Percentiles rank a stretch among this genome's conserved stretches.
Evolutionary conservation across 2,329 filamentous ascomycete genomes (phyloP).

Genomic region (Pyricularia pennisetigena): DNA sequence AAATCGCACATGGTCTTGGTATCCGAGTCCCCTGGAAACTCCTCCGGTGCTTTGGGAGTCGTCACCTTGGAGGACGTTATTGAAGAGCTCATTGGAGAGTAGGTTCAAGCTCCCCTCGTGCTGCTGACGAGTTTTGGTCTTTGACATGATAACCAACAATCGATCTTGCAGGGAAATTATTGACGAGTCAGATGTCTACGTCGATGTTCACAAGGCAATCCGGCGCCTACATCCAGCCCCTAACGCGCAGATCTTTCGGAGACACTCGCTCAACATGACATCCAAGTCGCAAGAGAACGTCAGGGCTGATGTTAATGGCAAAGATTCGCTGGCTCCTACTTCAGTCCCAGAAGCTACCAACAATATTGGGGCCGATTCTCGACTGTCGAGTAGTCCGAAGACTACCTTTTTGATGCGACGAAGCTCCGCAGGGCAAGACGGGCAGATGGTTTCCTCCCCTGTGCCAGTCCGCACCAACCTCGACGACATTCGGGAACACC

Average conservation of each 20-base stretch:
- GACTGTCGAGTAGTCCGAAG: conserved; percentile 35
- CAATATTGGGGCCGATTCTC: conserved; percentile 22
- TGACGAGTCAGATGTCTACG: conserved; percentile 95
- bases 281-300: conserved; percentile 13
- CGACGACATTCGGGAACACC: conserved; percentile 51
- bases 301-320: conserved; percentile 18
- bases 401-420: conserved; percentile 52
- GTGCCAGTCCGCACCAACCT: conserved; percentile 50
- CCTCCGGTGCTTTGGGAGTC: conserved; percentile 82
- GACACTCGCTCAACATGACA: conserved; percentile 18
- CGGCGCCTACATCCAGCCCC: conserved; percentile 79
- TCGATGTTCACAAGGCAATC: conserved; percentile 97
- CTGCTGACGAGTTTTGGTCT: not conserved
- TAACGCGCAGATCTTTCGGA: conserved; percentile 48
- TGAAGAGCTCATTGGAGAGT: conserved; percentile 97
- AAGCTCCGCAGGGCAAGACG: conserved; percentile 44
- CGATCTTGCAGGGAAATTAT: conserved; percentile 69
- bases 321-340: conserved; percentile 24
- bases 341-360: conserved; percentile 8
- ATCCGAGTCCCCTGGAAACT: conserved; percentile 80
- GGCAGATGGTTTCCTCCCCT: conserved; percentile 32
- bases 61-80: conserved; percentile 97
- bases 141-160: not conserved
- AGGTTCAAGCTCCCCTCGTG: conserved; percentile 25
- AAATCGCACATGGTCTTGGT: conserved; percentile 99